Percentiles rank a stretch among this genome's conserved stretches.
Evolutionary conservation across 768 basidiomycete genomes (phyloP).

Genomic region (Boletus reticuloceps): DNA sequence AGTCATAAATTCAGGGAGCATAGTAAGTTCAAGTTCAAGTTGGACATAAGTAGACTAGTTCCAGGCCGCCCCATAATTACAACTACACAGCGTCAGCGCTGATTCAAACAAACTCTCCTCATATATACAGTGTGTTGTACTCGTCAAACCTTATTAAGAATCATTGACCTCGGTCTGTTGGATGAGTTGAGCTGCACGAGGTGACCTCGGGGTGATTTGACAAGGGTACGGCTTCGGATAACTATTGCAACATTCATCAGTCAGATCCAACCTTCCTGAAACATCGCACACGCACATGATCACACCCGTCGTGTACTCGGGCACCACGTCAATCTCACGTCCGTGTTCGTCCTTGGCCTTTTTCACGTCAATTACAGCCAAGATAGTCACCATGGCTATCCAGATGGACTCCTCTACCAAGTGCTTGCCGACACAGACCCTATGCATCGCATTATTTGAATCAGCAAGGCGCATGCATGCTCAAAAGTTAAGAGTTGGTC

Average conservation of each 20-base stretch:
- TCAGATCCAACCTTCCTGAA: no score
- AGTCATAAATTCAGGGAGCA: no score
- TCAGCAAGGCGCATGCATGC: no score
- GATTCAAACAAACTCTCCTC: no score
- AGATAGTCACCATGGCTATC: slow-evolving; percentile 32
- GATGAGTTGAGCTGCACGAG: slow-evolving; percentile 7
- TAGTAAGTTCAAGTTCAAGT: no score
- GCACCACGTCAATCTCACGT: slow-evolving; percentile 10
- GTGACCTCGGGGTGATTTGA: slow-evolving; percentile 18
- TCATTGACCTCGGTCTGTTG: slow-evolving; percentile 11
- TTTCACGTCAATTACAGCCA: slow-evolving; percentile 35
- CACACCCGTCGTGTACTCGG: slow-evolving; percentile 26
- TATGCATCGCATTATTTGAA: background rate
- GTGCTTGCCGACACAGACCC: slow-evolving; percentile 39
- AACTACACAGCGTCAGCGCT: background rate
- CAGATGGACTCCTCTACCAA: slow-evolving; percentile 42
- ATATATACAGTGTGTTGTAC: no score
- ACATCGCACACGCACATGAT: slow-evolving; percentile 20
- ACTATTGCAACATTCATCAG: background rate
- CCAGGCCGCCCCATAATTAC: background rate
- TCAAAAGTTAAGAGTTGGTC: slow-evolving; percentile 1
- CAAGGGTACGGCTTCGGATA: slow-evolving; percentile 19
- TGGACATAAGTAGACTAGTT: no score
- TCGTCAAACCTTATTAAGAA: background rate
- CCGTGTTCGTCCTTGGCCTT: slow-evolving; percentile 28